phyloP scores from a whole-genome alignment of 1,139 yeast genomes.

The Diutina rugosa region DNA sequence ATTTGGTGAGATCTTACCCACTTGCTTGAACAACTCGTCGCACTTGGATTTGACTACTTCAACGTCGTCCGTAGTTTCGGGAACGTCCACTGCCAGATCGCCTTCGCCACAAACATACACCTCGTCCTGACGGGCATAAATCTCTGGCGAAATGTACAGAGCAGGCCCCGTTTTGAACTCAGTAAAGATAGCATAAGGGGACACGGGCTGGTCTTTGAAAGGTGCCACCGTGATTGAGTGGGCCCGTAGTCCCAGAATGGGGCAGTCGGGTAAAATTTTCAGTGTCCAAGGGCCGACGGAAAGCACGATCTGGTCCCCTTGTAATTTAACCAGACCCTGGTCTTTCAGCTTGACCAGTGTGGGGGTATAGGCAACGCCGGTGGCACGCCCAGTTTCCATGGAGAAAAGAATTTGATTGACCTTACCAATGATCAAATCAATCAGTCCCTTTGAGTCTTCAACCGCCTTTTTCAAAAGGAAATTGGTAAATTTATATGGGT shows the following conservation, averaged over 20 bases:
- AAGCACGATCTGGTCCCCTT: constrained; percentile 68
- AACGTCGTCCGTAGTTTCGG: constrained; percentile 90
- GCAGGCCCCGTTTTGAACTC: constrained; percentile 61
- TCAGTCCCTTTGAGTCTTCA: constrained; percentile 57
- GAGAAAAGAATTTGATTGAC: constrained; percentile 55
- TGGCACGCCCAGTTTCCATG: constrained; percentile 50
- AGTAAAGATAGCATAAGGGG: constrained; percentile 91
- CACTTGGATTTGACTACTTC: constrained; percentile 81
- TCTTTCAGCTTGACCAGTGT: constrained; percentile 20
- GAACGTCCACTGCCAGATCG: constrained; percentile 78
- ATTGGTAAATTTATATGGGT: constrained; percentile 86
- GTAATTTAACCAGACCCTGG: constrained; percentile 21
- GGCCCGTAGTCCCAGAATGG: constrained; percentile 84
- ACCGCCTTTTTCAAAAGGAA: constrained; percentile 69
- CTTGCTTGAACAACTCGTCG: constrained; percentile 75
- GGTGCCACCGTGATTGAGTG: constrained; percentile 92
- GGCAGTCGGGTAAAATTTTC: constrained; percentile 78
- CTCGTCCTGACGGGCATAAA: constrained; percentile 91
- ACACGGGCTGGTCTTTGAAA: constrained; percentile 50
- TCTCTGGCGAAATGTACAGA: constrained; percentile 76
- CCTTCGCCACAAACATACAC: constrained; percentile 98
- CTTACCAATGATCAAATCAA: constrained; percentile 74
- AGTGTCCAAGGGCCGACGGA: constrained; percentile 97
- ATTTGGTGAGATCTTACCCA: constrained; percentile 63
- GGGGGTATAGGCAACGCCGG: constrained; percentile 55